These are phyloP conservation scores for Saturnispora galanensis DNA, from an alignment of 805 yeast genomes.

Conservation along the genomic window DNA sequence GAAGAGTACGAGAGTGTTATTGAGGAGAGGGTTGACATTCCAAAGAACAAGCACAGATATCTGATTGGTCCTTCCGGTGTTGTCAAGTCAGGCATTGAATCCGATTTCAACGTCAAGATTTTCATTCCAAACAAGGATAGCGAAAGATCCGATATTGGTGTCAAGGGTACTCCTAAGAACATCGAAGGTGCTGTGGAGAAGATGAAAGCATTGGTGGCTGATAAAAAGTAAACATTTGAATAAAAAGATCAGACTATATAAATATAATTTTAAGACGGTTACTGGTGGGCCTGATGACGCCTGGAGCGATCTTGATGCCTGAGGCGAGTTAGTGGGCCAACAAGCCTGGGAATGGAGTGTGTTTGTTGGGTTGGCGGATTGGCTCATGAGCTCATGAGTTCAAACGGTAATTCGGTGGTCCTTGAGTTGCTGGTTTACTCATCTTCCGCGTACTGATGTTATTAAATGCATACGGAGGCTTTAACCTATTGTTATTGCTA, in stretches of 20 bases:
- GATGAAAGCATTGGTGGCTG: conserved; percentile 42
- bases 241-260: not conserved
- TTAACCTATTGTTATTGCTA: too few species aligned
- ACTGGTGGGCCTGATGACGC: too few species aligned
- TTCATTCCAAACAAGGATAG: conserved; percentile 56
- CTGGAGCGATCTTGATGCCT: too few species aligned
- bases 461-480: too few species aligned
- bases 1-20: conserved; percentile 51
- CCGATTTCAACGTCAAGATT: conserved; percentile 53
- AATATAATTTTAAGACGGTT: too few species aligned
- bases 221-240: conserved; percentile 4
- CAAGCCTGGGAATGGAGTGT: too few species aligned
- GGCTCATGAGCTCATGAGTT: too few species aligned
- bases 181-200: conserved; percentile 54
- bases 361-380: too few species aligned
- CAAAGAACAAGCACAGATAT: conserved; percentile 64
- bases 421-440: too few species aligned
- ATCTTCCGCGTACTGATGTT: too few species aligned
- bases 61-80: conserved; percentile 78
- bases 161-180: conserved; percentile 59
- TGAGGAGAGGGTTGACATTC: conserved; percentile 43
- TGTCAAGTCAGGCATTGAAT: conserved; percentile 61
- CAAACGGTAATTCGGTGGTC: too few species aligned
- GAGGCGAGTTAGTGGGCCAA: too few species aligned
- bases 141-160: conserved; percentile 39